These are phyloP conservation scores for Achaetomium macrosporum DNA, from an alignment of 2,329 filamentous ascomycete genomes.

Conservation along the genomic window DNA sequence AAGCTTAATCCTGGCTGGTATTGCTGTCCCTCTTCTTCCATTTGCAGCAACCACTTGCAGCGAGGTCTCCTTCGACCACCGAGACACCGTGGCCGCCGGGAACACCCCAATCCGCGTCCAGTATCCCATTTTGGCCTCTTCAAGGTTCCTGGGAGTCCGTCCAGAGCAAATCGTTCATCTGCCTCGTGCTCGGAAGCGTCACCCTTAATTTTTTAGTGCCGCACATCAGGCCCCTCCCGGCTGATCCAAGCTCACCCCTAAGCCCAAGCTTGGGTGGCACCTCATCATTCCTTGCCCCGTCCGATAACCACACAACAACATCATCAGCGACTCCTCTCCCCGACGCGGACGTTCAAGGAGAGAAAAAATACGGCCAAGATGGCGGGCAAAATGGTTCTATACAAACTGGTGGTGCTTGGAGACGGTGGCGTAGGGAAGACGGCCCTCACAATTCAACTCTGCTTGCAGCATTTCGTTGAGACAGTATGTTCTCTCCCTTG, in stretches of 20 bases:
- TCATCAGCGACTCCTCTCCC: neutral
- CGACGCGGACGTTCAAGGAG: slow-evolving; percentile 1
- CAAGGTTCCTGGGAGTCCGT: no score
- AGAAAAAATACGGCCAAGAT: slow-evolving; percentile 42
- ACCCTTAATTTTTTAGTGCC: neutral
- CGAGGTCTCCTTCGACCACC: slow-evolving; percentile 13
- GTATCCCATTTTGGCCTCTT: neutral
- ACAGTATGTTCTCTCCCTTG: slow-evolving; percentile 51
- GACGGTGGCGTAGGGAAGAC: slow-evolving; percentile 94
- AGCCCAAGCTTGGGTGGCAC: slow-evolving; percentile 15
- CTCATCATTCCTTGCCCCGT: slow-evolving; percentile 11
- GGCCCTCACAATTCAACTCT: slow-evolving; percentile 91
- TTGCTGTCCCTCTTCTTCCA: slow-evolving; percentile 11
- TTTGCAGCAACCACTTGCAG: slow-evolving; percentile 1
- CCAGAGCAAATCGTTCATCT: neutral
- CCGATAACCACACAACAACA: slow-evolving; percentile 12
- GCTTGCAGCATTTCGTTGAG: slow-evolving; percentile 96
- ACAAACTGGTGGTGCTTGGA: slow-evolving; percentile 92
- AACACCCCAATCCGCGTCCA: neutral
- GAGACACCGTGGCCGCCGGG: slow-evolving; percentile 12
- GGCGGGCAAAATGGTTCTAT: slow-evolving; percentile 91
- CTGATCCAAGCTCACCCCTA: slow-evolving; percentile 15
- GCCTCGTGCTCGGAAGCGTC: neutral
- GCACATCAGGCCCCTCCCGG: slow-evolving; percentile 17
- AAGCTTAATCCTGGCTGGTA: slow-evolving; percentile 1